These are phyloP conservation scores for Corchorus olitorius DNA, from an alignment of 345 rosid species.

Conservation along the genomic window DNA sequence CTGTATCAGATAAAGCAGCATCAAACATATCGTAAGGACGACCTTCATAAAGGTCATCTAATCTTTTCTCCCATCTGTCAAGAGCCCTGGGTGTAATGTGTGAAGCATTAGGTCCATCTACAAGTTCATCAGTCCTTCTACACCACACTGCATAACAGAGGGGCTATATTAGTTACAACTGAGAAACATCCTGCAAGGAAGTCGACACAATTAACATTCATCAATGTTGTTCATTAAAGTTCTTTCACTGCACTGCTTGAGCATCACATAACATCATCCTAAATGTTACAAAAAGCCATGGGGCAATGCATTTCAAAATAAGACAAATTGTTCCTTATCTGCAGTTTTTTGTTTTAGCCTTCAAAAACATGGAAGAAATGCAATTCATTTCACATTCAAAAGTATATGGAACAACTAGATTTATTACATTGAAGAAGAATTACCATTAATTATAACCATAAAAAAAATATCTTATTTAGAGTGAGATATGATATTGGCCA, in stretches of 20 bases:
- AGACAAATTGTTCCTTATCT: background rate
- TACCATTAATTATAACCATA: background rate
- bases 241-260: background rate
- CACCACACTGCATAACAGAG: constrained; percentile 49
- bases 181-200: constrained; percentile 5
- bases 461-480: background rate
- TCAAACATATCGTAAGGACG: constrained; percentile 50
- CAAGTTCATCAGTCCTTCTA: constrained; percentile 61
- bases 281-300: constrained; percentile 1
- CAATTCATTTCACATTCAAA: background rate
- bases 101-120: constrained; percentile 55
- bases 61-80: constrained; percentile 50
- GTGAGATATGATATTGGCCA: background rate
- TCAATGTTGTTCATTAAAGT: background rate
- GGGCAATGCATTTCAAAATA: background rate
- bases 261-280: background rate
- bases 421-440: background rate
- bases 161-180: background rate
- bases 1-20: constrained; percentile 52
- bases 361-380: background rate
- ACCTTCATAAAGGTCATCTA: constrained; percentile 47
- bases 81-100: constrained; percentile 56
- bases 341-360: background rate
- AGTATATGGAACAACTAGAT: background rate
- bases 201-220: background rate